phyloP scores from a whole-genome alignment of 257 asterid species.

The Lithospermum erythrorhizon region DNA sequence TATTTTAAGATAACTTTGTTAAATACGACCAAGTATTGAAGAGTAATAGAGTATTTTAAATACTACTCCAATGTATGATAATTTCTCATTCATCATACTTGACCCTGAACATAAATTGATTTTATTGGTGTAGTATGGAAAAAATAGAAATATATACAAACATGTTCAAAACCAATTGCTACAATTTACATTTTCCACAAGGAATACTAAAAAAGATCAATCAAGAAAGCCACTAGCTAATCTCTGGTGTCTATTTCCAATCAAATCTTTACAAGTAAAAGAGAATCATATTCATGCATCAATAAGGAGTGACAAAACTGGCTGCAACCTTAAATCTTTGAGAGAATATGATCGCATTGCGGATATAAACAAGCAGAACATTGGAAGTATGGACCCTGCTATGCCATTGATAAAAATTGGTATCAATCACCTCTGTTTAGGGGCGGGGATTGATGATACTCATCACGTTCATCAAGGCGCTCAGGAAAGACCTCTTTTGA shows the following conservation, averaged over 20 bases:
- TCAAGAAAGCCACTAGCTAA: slow-evolving; percentile 22
- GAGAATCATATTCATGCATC: too few relatives aligned
- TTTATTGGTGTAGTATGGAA: background rate
- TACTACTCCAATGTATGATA: too few relatives aligned
- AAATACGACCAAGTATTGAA: too few relatives aligned
- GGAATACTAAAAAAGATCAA: slow-evolving; percentile 17
- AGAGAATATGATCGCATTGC: slow-evolving; percentile 19
- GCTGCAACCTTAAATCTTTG: slow-evolving; percentile 13
- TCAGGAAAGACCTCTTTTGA: slow-evolving; percentile 85
- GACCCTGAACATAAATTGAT: too few relatives aligned
- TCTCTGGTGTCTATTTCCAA: slow-evolving; percentile 9
- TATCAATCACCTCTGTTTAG: slow-evolving; percentile 21
- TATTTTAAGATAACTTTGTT: too few relatives aligned
- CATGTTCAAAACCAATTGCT: slow-evolving; percentile 13
- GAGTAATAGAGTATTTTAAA: too few relatives aligned
- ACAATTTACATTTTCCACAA: slow-evolving; percentile 45
- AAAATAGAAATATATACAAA: background rate
- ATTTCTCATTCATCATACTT: too few relatives aligned
- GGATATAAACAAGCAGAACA: slow-evolving; percentile 13
- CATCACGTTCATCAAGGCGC: slow-evolving; percentile 40
- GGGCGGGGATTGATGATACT: slow-evolving; percentile 28
- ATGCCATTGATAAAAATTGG: slow-evolving; percentile 36
- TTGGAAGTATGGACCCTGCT: slow-evolving; percentile 18
- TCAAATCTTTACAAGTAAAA: slow-evolving; percentile 4
- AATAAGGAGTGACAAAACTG: slow-evolving; percentile 12